phyloP scores from a whole-genome alignment of 2,329 filamentous ascomycete species.

The Sarocladium oryzae region DNA sequence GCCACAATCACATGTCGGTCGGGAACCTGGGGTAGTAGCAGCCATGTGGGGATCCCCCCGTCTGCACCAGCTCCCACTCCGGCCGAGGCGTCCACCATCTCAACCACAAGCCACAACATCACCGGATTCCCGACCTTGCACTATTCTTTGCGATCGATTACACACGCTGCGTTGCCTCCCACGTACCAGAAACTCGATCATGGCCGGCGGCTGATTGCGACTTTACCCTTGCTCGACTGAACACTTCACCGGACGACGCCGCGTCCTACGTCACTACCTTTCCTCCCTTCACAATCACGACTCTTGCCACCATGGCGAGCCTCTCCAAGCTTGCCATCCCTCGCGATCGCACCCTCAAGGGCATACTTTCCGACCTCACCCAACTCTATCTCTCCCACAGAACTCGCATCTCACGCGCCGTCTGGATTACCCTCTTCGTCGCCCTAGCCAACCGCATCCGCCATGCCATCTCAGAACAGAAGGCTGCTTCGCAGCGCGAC shows the following conservation, averaged over 20 bases:
- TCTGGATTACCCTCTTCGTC: slow-evolving; percentile 77
- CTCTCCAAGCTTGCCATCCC: slow-evolving; percentile 65
- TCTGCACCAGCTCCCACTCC: background rate
- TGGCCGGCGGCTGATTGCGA: background rate
- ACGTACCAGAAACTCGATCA: no score
- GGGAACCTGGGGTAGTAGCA: slow-evolving; percentile 2
- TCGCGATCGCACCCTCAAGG: slow-evolving; percentile 57
- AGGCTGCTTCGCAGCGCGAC: slow-evolving; percentile 68
- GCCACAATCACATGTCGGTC: slow-evolving; percentile 1
- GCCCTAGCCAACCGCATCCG: slow-evolving; percentile 81
- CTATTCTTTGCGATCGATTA: background rate
- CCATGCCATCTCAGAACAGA: slow-evolving; percentile 88
- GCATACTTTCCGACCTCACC: slow-evolving; percentile 60
- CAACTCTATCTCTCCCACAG: slow-evolving; percentile 72
- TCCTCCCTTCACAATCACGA: background rate
- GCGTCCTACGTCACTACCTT: background rate
- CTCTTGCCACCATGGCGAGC: slow-evolving; percentile 52
- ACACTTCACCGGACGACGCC: background rate
- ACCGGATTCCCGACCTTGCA: background rate
- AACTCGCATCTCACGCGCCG: slow-evolving; percentile 71
- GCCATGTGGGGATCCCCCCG: background rate
- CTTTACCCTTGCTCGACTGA: background rate
- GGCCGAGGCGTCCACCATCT: background rate
- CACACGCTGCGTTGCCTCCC: background rate
- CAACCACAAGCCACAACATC: background rate